Base-by-base conservation (phyloP, 176 grass and related monocot species). In the Miscanthus lutarioriparius region DNA sequence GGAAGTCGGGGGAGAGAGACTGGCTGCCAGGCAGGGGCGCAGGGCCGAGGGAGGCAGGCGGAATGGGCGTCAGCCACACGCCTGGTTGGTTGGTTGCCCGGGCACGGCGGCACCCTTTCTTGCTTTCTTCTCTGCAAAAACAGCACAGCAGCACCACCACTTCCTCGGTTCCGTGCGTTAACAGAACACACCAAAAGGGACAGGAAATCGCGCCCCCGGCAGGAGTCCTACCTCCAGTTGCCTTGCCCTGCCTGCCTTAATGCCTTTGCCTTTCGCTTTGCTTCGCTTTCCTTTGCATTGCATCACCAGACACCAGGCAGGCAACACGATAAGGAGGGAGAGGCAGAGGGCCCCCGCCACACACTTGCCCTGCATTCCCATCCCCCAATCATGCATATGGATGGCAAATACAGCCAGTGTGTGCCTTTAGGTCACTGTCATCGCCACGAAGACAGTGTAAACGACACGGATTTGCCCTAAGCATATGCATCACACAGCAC, bases 381-480 rank as follows among this genome's bases (percentile, higher is more conserved):
- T 38, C 4, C 75, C 39, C 38, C 71, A 63, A 76, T 81, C 82
- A 70, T 80, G 28, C 77, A 68, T 15, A 14, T 16, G 8, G 8
- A 64, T 11, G 22, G 10, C 56, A 63, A 63, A 78, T 8, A 32
- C 2, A 65, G 27, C 6, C 5, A 41, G 6, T 3, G 5, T 8
- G 4, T 13, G 49, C 45, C 8, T 76, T 76, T 58, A 1, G 28
- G 27, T 58, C 44, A 1, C 39, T 40, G 6, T 16, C 71, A 30
- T 30, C 5, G 30, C 19, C 13, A 26, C 56, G 0, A 26, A 36
- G 4, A 17, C 27, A 0, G 5, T 23, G 30, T 3, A 8, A 8
- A n/a, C 32, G 22, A 37, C 17, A 36, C 3, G 16, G 2, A 17
- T n/a, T 36, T 58, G 12, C 12, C 15, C 10, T 37, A 6, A 6